Conservation (phyloP, 345 rosid species). For the Passiflora organensis region DNA sequence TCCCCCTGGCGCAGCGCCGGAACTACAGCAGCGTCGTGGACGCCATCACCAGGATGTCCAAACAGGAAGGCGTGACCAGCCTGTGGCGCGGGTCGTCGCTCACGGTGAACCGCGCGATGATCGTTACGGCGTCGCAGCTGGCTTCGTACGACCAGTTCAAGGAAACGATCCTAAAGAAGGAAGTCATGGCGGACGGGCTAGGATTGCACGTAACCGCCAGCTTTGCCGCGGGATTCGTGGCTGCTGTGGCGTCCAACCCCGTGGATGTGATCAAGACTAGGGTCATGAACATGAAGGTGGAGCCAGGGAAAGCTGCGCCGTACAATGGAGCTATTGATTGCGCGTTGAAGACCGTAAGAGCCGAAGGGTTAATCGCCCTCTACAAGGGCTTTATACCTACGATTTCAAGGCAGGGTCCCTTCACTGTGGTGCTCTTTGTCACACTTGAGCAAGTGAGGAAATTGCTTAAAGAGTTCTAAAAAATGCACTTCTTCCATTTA, state of each 20-base stretch:
- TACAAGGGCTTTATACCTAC: conserved; percentile 77
- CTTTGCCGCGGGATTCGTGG: conserved; percentile 70
- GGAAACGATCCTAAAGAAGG: conserved; percentile 46
- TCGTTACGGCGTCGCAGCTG: conserved; percentile 68
- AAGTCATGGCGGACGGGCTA: conserved; percentile 49
- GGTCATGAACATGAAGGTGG: conserved; percentile 81
- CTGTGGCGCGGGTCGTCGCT: conserved; percentile 73
- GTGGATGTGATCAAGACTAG: conserved; percentile 82
- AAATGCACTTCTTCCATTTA: too few species aligned
- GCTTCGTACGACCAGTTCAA: conserved; percentile 75
- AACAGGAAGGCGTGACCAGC: conserved; percentile 57
- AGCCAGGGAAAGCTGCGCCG: conserved; percentile 38
- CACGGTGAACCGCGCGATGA: conserved; percentile 77
- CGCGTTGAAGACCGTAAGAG: conserved; percentile 54
- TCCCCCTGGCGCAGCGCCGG: conserved; percentile 56
- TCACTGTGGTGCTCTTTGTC: conserved; percentile 72
- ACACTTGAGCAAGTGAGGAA: conserved; percentile 72
- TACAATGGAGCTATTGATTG: conserved; percentile 66
- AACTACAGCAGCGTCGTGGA: conserved; percentile 61
- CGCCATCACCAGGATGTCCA: conserved; percentile 57
- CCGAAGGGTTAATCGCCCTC: conserved; percentile 61
- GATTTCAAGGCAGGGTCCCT: conserved; percentile 74
- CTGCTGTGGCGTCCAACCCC: conserved; percentile 75
- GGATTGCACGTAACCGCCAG: conserved; percentile 76
- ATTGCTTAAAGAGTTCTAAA: conserved; percentile 49